Conservation (phyloP, 2,329 filamentous ascomycete species). For the Verticillium longisporum region DNA sequence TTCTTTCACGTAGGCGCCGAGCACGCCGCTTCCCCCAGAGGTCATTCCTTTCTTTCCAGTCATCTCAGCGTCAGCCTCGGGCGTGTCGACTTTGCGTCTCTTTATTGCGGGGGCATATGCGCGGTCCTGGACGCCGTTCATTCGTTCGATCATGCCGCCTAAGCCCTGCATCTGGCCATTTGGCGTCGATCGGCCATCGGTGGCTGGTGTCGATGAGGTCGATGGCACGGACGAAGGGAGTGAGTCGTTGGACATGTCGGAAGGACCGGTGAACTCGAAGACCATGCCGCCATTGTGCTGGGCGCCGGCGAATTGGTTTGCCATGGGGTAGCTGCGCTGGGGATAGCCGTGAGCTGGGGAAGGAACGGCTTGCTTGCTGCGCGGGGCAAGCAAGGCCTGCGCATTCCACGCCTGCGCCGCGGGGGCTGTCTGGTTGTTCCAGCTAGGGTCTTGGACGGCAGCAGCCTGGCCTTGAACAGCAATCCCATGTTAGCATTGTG, state of each 20-base stretch:
- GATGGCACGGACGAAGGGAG: constrained; percentile 24
- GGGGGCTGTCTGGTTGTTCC: constrained; percentile 2
- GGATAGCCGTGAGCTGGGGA: not conserved
- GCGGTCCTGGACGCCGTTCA: constrained; percentile 70
- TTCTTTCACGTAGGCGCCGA: constrained; percentile 62
- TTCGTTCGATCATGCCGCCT: constrained; percentile 62
- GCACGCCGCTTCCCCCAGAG: constrained; percentile 44
- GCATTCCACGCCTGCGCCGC: constrained; percentile 9
- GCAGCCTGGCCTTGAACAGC: constrained; percentile 6
- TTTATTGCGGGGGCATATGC: constrained; percentile 53
- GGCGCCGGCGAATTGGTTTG: constrained; percentile 9
- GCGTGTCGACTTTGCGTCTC: constrained; percentile 49
- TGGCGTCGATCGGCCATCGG: constrained; percentile 9
- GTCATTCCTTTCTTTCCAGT: constrained; percentile 34
- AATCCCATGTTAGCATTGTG: constrained; percentile 1
- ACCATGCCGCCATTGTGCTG: constrained; percentile 25
- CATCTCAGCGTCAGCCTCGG: constrained; percentile 33
- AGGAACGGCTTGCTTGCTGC: constrained; percentile 4
- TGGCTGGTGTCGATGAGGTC: constrained; percentile 23
- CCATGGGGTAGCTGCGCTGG: constrained; percentile 4
- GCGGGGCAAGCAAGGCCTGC: constrained; percentile 9
- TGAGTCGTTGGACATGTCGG: constrained; percentile 19
- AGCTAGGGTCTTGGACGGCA: not conserved
- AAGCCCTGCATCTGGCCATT: constrained; percentile 31
- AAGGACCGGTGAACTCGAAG: constrained; percentile 34